These are phyloP conservation scores for Wickerhamomyces tratensis DNA, from an alignment of 805 yeast species.

Conservation along the genomic window DNA sequence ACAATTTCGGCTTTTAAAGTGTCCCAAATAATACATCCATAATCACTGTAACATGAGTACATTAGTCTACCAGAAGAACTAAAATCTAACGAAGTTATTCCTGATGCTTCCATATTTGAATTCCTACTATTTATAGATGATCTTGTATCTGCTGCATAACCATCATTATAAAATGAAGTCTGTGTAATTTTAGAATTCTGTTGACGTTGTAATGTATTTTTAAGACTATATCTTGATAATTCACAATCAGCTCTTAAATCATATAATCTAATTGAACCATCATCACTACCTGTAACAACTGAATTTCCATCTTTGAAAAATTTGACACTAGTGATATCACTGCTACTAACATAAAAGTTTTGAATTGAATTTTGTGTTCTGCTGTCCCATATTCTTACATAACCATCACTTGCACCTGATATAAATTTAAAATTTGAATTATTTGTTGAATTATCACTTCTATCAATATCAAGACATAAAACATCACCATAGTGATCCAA, in stretches of 20 bases:
- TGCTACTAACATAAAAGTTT: constrained; percentile 42
- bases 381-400: constrained; percentile 57
- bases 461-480: constrained; percentile 30
- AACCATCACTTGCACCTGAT: constrained; percentile 63
- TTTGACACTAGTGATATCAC: constrained; percentile 55
- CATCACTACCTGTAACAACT: constrained; percentile 72
- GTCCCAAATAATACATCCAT: constrained; percentile 75
- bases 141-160: not conserved
- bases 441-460: constrained; percentile 10
- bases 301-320: constrained; percentile 66
- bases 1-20: constrained; percentile 52
- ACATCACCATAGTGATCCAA: constrained; percentile 70
- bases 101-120: constrained; percentile 42
- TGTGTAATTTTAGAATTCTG: constrained; percentile 10
- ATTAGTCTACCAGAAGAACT: constrained; percentile 67
- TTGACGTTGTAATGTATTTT: constrained; percentile 4
- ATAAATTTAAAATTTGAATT: constrained; percentile 29
- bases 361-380: constrained; percentile 37
- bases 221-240: constrained; percentile 37
- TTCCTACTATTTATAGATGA: constrained; percentile 15
- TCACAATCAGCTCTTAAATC: constrained; percentile 75
- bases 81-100: constrained; percentile 64
- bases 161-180: constrained; percentile 1
- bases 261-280: constrained; percentile 57
- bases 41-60: constrained; percentile 68